Base-by-base conservation (phyloP, 169 alveolate genomes). In the Cryptosporidium sp. region DNA sequence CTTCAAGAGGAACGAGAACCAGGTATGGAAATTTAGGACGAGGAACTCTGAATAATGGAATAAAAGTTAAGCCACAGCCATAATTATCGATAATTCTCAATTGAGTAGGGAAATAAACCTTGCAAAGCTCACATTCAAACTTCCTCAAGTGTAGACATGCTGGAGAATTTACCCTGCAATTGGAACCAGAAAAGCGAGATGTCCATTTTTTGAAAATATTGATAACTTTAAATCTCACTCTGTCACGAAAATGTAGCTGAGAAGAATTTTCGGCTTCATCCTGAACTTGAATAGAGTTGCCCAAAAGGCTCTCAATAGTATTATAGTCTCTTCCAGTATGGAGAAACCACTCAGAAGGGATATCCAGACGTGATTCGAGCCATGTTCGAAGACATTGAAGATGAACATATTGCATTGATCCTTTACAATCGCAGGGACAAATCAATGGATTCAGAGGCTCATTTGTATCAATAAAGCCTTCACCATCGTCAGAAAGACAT, bases 381-480 rank as follows among this genome's bases (percentile, higher is more conserved):
- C 99, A 98, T 70, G 94, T 94, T 71, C 98, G 93, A 68, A 98
- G 93, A 93, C 99, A 98, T 61, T 95, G 95, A 52, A 97, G 91
- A 92, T 98, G 99, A 16, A 98, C 98, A 87, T 93, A 95, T 84
- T 96, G 95, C 91, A 97, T 95, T 29, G 98, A 94, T 1, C 99
- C 99, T 37, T 93, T 91, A 93, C 99, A 97, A 62, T 94, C 96
- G 92, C 99, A 97, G 12, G 98, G 98, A 21, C 96, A 92, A 16
- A 97, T 95, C 35, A 97, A 84, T 33, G 97, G 97, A 69, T 96
- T 80, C 37, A 62, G 48, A 21, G 55, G 65, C 39, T 85, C 85
- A 26, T 74, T 31, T 0, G 41, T 9, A 41, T 75, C 91, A 62
- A 16, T 35, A 35, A 86, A 67, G 12, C 80, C 39, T 6, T 80